Base-by-base conservation (phyloP, 2,329 filamentous ascomycete species). In the Paraconiothyrium brasiliense region DNA sequence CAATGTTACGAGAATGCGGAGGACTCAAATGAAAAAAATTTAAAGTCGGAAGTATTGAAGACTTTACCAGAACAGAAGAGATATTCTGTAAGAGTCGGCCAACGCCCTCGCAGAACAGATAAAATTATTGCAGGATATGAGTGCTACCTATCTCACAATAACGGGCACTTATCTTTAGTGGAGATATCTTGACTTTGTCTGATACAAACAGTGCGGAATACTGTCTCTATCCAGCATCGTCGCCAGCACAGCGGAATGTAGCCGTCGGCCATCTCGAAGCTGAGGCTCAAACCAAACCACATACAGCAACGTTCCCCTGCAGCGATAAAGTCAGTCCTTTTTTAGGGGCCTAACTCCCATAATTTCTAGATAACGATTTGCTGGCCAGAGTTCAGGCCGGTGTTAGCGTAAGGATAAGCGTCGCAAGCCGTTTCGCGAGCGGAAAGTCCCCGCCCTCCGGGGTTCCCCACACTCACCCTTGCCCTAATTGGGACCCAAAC, bases 391-490 rank as follows among this genome's bases (percentile, higher is more conserved):
- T 6, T 35, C 47, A 27, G 27, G 11, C 47, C 47, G 47, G 20
- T 6, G 20, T 20, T 35, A 50, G 30, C 27, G 9, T 35, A 35
- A 34, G 27, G 27, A 35, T 50, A 50, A 22, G 47, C 47, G 11
- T 34, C 20, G 13, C 30, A 30, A 30, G 13, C 13, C 9, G 22
- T 30, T 32, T 48, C 27, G 24, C 13, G 46, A 13, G 47, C 27
- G 47, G 47, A 50, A 50, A 50, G 27, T 50, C 4, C 47, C 47
- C 27, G 47, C 47, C 4, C 47, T 35, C 47, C 8, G 6, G 27
- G 47, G 27, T 50, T 50, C 47, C 47, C 47, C 47, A 50, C 27
- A 35, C 20, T 48, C 27, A 50, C 27, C 47, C 47, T 50, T 34
- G 27, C 22, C 47, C 3, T 30, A 20, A 20, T 22, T 30, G n/a